Percentiles rank a stretch among this genome's conserved stretches.
Conservation (phyloP, 1,284 basidiomycete genomes). For the Melampsora americana region DNA sequence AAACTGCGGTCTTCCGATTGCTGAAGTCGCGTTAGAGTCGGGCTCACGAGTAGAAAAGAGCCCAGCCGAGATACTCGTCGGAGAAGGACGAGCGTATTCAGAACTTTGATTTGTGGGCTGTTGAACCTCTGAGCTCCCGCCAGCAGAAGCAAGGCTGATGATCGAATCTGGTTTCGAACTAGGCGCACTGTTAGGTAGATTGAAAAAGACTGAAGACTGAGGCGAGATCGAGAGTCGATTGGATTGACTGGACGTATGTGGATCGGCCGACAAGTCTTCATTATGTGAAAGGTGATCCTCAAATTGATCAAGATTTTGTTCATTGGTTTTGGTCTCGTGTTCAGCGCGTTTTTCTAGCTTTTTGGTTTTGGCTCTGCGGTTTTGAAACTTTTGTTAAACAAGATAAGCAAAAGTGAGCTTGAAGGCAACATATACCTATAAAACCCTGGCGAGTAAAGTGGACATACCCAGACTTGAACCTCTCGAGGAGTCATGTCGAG, state of each 20-base stretch:
- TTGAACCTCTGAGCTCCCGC: too few species aligned
- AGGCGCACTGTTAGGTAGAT: too few species aligned
- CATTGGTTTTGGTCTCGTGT: conserved; percentile 9
- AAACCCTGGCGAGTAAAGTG: not conserved
- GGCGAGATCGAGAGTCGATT: not conserved
- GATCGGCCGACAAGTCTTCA: not conserved
- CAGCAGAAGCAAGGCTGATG: too few species aligned
- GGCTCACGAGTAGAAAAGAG: too few species aligned
- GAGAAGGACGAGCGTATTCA: too few species aligned
- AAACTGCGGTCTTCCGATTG: too few species aligned
- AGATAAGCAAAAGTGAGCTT: not conserved
- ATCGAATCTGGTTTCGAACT: too few species aligned
- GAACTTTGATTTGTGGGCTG: too few species aligned
- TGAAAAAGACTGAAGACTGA: not conserved
- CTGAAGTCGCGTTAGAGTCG: too few species aligned
- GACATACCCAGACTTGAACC: conserved; percentile 69
- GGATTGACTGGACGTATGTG: not conserved
- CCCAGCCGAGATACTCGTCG: too few species aligned
- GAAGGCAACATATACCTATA: not conserved
- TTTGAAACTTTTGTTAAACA: conserved; percentile 50
- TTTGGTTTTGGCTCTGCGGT: conserved; percentile 53
- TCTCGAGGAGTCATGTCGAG: conserved; percentile 86
- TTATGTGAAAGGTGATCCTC: too few species aligned
- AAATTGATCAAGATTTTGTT: too few species aligned
- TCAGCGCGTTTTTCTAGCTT: conserved; percentile 48